A percentile compares a stretch with the other conserved stretches of the same genome.
Evolutionary conservation across 202 grass and related monocot genomes (phyloP).

Genomic region (Eragrostis tef): DNA sequence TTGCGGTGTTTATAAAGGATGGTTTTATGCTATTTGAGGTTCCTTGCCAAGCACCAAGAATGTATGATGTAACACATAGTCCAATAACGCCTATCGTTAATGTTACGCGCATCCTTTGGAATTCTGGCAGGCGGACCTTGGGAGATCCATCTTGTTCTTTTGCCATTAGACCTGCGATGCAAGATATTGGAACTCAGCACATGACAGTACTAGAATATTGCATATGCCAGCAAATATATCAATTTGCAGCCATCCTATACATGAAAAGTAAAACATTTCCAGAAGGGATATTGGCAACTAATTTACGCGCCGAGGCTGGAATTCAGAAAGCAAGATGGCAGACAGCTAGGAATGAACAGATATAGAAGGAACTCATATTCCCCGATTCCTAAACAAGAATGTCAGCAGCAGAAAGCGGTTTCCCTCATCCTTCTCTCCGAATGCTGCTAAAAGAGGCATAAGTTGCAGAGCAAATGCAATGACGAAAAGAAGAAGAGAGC

Average conservation of each 20-base stretch:
- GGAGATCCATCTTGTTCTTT: constrained; percentile 57
- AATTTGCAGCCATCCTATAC: neutral
- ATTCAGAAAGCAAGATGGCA: neutral
- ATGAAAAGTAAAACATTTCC: neutral
- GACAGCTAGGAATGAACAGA: neutral
- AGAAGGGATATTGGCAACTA: neutral
- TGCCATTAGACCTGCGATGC: constrained; percentile 52
- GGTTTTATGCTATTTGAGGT: constrained; percentile 42
- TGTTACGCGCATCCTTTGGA: constrained; percentile 59
- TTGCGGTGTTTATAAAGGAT: constrained; percentile 44
- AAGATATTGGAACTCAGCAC: constrained; percentile 16
- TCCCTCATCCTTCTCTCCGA: neutral
- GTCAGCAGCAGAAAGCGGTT: neutral
- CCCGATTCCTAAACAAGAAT: constrained; percentile 7
- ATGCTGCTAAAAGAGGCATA: neutral
- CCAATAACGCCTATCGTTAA: constrained; percentile 50
- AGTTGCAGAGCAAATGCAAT: constrained; percentile 27
- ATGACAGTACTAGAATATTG: neutral
- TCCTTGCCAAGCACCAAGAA: constrained; percentile 78
- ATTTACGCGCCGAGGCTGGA: neutral
- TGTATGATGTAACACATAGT: constrained; percentile 68
- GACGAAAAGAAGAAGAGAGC: neutral
- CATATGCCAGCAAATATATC: neutral
- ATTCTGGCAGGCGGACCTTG: constrained; percentile 48
- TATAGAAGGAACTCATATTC: neutral